Conservation (phyloP, 306 rosid species). For the Cicer yamashitae region DNA sequence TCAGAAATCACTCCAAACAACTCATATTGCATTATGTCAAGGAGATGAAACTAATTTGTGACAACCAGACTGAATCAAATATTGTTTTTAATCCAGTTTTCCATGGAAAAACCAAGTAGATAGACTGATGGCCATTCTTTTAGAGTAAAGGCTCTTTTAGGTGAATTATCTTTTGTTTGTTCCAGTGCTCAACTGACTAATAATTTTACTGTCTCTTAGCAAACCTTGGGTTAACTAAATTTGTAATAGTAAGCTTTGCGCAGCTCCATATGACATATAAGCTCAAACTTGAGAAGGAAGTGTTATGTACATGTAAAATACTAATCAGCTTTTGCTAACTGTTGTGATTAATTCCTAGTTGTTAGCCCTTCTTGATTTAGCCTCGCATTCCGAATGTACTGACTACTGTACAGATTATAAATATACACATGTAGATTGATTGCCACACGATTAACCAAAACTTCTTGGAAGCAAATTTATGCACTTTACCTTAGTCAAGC, state of each 20-base stretch:
- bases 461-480: constrained; percentile 14
- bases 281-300: not conserved
- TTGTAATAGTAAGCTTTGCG: not conserved
- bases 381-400: not conserved
- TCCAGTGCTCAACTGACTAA: too few relatives aligned
- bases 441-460: not conserved
- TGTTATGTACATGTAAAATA: not conserved
- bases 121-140: too few relatives aligned
- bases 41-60: too few relatives aligned
- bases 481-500: constrained; percentile 84
- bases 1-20: too few relatives aligned
- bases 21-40: too few relatives aligned
- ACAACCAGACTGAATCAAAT: too few relatives aligned
- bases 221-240: too few relatives aligned
- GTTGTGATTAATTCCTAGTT: constrained; percentile 9
- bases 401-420: not conserved
- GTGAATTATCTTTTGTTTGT: too few relatives aligned
- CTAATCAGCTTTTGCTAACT: not conserved
- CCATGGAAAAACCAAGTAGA: too few relatives aligned
- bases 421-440: constrained; percentile 6
- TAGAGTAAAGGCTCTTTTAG: too few relatives aligned
- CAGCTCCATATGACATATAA: not conserved
- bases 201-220: too few relatives aligned
- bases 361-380: not conserved
- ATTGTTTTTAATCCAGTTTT: too few relatives aligned